Evolutionary conservation across 1,284 basidiomycete species (phyloP).

Genomic region (Pseudozyma pruni): DNA sequence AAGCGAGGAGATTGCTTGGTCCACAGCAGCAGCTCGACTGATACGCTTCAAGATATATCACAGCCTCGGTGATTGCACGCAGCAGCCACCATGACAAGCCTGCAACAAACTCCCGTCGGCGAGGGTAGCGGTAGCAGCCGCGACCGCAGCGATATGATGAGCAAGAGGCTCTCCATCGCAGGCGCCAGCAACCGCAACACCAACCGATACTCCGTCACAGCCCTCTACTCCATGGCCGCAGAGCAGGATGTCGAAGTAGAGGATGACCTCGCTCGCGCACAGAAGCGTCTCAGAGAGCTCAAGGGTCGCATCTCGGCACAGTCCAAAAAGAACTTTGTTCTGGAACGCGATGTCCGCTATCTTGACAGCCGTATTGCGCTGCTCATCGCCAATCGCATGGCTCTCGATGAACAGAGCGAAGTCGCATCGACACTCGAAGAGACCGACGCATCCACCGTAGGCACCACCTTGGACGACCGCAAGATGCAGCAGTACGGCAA

Average conservation of each 20-base stretch:
- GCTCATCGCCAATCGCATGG: conserved; percentile 97
- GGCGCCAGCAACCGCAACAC: conserved; percentile 75
- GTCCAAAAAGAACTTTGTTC: conserved; percentile 99
- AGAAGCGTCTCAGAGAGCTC: conserved; percentile 92
- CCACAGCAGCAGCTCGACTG: too few species aligned
- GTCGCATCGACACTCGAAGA: conserved; percentile 78
- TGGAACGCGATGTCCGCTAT: conserved; percentile 97
- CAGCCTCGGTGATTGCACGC: not conserved
- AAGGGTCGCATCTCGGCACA: conserved; percentile 98
- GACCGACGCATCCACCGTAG: conserved; percentile 75
- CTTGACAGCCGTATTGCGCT: conserved; percentile 96
- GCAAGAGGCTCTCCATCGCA: conserved; percentile 50
- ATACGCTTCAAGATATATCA: not conserved
- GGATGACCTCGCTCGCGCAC: conserved; percentile 93
- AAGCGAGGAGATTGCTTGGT: too few species aligned
- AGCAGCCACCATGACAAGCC: conserved; percentile 26
- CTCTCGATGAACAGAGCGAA: conserved; percentile 83
- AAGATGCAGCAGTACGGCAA: conserved; percentile 95
- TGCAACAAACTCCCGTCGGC: conserved; percentile 32
- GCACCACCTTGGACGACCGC: conserved; percentile 80
- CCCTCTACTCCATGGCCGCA: conserved; percentile 95
- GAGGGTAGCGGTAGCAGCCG: conserved; percentile 45
- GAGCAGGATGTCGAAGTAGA: conserved; percentile 99
- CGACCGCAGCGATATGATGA: conserved; percentile 41
- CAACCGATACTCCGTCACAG: conserved; percentile 95